phyloP scores from a whole-genome alignment of 305 asterid species.

The Solanum hybrid region DNA sequence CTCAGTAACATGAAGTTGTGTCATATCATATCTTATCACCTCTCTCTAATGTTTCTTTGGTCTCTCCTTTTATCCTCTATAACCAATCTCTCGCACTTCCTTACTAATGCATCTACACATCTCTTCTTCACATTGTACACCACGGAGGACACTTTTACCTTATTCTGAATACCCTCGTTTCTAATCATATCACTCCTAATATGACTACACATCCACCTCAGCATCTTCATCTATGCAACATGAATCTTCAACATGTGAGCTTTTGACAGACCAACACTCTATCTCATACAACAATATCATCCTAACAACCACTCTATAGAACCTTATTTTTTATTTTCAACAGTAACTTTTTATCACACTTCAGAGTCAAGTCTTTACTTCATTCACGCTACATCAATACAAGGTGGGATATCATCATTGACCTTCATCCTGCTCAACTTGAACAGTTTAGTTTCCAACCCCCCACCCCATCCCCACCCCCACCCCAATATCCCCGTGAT shows the following conservation, averaged over 20 bases:
- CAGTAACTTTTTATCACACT: background rate
- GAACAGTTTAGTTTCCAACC: background rate
- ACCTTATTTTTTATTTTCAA: fast-evolving
- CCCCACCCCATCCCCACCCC: background rate
- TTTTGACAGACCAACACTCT: background rate
- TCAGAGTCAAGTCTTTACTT: no score
- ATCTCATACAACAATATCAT: fast-evolving
- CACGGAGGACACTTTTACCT: background rate
- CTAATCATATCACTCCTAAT: background rate
- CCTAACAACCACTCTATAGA: background rate
- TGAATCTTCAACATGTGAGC: no score
- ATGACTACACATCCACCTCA: background rate
- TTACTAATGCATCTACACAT: background rate
- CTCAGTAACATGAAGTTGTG: background rate
- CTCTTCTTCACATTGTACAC: background rate
- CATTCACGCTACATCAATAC: background rate
- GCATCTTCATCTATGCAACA: background rate
- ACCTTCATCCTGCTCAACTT: background rate
- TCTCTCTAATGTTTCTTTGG: fast-evolving
- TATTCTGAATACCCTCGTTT: no score
- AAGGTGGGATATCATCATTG: no score
- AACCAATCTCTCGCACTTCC: background rate
- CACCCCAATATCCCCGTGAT: background rate
- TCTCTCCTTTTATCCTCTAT: background rate
- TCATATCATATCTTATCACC: background rate